phyloP scores from a whole-genome alignment of 2,329 filamentous ascomycete genomes.

The Verticillium nubilum region DNA sequence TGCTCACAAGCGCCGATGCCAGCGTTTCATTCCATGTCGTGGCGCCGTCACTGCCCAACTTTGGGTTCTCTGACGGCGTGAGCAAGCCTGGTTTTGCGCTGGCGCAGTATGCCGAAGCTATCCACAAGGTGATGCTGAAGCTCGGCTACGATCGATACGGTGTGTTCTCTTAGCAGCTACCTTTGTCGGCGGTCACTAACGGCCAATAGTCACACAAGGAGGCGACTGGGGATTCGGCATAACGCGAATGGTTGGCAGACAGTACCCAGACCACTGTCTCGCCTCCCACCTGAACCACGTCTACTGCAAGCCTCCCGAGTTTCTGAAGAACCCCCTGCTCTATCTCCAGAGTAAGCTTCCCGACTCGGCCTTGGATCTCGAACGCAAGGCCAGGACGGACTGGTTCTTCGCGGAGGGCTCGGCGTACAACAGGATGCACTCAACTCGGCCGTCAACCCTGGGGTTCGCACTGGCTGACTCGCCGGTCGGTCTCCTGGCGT shows the following conservation, averaged over 20 bases:
- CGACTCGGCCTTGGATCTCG: constrained; percentile 44
- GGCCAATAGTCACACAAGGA: constrained; percentile 45
- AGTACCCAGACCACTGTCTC: constrained; percentile 52
- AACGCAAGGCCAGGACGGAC: constrained; percentile 42
- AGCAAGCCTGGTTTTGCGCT: constrained; percentile 23
- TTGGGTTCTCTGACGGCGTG: constrained; percentile 40
- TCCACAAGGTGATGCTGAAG: constrained; percentile 63
- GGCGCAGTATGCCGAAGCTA: constrained; percentile 41
- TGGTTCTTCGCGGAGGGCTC: constrained; percentile 55
- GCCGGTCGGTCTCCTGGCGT: constrained; percentile 65
- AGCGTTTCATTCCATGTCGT: constrained; percentile 49
- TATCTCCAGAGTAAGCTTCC: constrained; percentile 52
- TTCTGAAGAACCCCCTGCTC: constrained; percentile 47
- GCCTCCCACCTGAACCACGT: constrained; percentile 59
- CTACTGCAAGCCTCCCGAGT: constrained; percentile 38
- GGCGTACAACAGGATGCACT: constrained; percentile 56
- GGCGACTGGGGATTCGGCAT: constrained; percentile 69
- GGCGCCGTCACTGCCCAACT: constrained; percentile 52
- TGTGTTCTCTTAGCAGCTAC: constrained; percentile 14
- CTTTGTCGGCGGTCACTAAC: background rate
- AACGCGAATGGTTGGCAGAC: constrained; percentile 53
- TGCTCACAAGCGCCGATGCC: constrained; percentile 28
- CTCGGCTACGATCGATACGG: constrained; percentile 60
- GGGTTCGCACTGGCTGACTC: constrained; percentile 65
- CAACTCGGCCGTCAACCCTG: constrained; percentile 67